Evolutionary conservation across 2,329 filamentous ascomycete genomes (phyloP).

Genomic region (Dothistroma pini): DNA sequence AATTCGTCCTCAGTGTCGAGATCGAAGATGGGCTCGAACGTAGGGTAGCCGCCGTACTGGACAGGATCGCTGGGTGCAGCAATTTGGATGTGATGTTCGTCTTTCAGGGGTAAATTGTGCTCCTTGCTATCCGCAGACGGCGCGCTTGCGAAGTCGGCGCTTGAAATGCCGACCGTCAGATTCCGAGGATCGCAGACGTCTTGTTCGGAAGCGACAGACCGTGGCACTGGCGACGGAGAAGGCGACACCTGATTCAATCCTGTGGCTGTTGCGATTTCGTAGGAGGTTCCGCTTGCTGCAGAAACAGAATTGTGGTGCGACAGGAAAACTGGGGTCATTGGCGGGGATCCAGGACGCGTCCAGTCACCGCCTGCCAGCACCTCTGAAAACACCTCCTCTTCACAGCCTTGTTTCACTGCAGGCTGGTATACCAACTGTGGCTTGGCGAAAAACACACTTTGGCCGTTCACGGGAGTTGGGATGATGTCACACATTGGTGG

Average conservation of each 20-base stretch:
- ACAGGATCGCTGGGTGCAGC: constrained; percentile 44
- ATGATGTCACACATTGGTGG: constrained; percentile 69
- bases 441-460: constrained; percentile 38
- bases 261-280: constrained; percentile 61
- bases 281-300: constrained; percentile 51
- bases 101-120: constrained; percentile 45
- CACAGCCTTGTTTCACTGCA: constrained; percentile 66
- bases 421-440: constrained; percentile 49
- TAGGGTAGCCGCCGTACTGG: constrained; percentile 59
- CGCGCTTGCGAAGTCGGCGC: constrained; percentile 59
- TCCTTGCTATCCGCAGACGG: constrained; percentile 57
- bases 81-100: constrained; percentile 37
- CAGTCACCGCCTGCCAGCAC: constrained; percentile 71
- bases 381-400: constrained; percentile 67
- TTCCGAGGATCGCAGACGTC: constrained; percentile 88
- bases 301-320: constrained; percentile 61
- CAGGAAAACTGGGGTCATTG: constrained; percentile 78
- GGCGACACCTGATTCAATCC: constrained; percentile 65
- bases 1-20: constrained; percentile 87
- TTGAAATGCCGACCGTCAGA: constrained; percentile 64
- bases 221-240: constrained; percentile 75
- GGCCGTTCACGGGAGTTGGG: constrained; percentile 76
- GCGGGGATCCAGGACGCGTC: constrained; percentile 73
- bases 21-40: constrained; percentile 78
- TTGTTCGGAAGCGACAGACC: constrained; percentile 61